Conservation (phyloP, 2,329 filamentous ascomycete species). For the Graphilbum fragrans region DNA sequence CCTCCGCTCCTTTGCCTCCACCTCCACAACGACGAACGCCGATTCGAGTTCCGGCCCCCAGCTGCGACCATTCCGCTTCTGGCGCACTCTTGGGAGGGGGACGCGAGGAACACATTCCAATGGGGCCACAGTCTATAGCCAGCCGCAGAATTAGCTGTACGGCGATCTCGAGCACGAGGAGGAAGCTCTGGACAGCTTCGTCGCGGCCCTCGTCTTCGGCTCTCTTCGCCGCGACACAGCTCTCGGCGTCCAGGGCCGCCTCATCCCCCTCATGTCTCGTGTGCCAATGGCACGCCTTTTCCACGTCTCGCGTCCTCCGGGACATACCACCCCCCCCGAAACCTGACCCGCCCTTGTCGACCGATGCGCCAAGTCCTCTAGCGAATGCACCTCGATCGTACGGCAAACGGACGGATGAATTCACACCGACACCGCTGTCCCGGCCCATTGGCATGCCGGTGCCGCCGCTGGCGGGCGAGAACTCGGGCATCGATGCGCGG, state of each 20-base stretch:
- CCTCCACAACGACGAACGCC: not conserved
- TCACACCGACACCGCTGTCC: constrained; percentile 45
- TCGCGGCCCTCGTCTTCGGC: not conserved
- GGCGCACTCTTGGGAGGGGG: too few relatives aligned
- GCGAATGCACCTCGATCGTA: constrained; percentile 48
- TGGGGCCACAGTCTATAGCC: not conserved
- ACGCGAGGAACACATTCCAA: too few relatives aligned
- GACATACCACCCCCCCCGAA: constrained; percentile 9
- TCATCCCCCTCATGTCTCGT: constrained; percentile 24
- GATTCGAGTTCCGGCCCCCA: too few relatives aligned
- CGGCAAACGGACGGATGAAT: constrained; percentile 40
- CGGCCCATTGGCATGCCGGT: constrained; percentile 73
- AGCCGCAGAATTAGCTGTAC: not conserved
- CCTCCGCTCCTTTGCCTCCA: not conserved
- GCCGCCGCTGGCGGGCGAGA: constrained; percentile 67
- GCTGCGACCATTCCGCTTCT: too few relatives aligned
- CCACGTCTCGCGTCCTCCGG: constrained; percentile 6
- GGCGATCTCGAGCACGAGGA: not conserved
- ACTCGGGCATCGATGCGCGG: constrained; percentile 63
- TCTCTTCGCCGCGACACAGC: too few relatives aligned
- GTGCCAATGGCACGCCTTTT: constrained; percentile 33
- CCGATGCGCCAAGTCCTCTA: constrained; percentile 20
- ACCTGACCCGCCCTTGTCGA: not conserved
- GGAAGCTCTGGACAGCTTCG: not conserved
- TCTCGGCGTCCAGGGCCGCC: not conserved